Evolutionary conservation across 2,329 filamentous ascomycete species (phyloP).

Genomic region (Colletotrichum brevisporum): DNA sequence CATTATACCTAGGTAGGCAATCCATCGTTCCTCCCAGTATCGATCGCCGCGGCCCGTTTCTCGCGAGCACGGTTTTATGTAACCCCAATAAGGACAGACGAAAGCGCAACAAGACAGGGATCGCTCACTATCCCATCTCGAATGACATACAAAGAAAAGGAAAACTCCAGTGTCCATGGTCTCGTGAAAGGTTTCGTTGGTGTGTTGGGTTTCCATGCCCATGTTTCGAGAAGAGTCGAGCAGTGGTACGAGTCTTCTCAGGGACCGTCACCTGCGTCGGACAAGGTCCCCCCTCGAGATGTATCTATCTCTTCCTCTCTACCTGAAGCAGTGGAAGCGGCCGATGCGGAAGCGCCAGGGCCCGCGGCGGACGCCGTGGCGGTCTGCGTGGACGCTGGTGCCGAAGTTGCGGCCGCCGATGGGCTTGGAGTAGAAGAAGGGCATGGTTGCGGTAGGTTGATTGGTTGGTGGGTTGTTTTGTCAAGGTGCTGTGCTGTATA

Average conservation of each 20-base stretch:
- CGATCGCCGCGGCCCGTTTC: not conserved
- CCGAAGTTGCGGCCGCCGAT: conserved; percentile 65
- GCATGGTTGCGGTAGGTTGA: conserved; percentile 52
- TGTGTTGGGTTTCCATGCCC: not conserved
- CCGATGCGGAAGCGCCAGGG: conserved; percentile 66
- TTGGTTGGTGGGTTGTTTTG: no score
- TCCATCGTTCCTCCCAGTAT: conserved; percentile 1
- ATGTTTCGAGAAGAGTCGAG: no score
- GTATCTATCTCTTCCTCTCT: not conserved
- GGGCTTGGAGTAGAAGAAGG: conserved; percentile 62
- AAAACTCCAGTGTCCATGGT: conserved; percentile 30
- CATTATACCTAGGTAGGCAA: conserved; percentile 18
- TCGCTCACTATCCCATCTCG: conserved; percentile 25
- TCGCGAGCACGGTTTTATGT: not conserved
- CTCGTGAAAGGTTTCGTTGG: not conserved
- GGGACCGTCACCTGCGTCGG: no score
- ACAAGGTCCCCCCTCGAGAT: no score
- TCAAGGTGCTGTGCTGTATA: not conserved
- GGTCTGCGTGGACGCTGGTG: conserved; percentile 62
- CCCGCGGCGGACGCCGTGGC: conserved; percentile 62
- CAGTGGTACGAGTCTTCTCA: no score
- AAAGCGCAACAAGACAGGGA: conserved; percentile 4
- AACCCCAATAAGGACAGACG: conserved; percentile 36
- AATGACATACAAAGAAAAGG: not conserved
- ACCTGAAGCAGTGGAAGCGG: conserved; percentile 65